These are phyloP conservation scores for Cyberlindnera suaveolens DNA, from an alignment of 805 yeast species.

Conservation along the genomic window DNA sequence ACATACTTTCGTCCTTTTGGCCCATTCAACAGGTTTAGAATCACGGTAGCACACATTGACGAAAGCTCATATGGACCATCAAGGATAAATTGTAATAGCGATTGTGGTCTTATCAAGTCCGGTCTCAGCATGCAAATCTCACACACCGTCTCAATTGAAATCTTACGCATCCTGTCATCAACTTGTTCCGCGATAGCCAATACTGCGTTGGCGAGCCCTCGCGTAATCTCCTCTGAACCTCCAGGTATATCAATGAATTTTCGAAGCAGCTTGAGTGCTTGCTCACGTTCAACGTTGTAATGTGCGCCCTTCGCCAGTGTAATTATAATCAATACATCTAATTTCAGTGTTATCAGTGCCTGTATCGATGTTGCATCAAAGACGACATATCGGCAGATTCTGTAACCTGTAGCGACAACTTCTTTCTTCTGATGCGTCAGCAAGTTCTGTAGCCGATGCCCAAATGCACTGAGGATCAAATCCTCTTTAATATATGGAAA, in stretches of 20 bases:
- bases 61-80: conserved; percentile 49
- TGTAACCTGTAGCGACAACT: conserved; percentile 69
- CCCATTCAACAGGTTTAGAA: conserved; percentile 50
- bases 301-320: conserved; percentile 56
- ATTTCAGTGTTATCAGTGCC: conserved; percentile 44
- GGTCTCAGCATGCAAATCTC: conserved; percentile 45
- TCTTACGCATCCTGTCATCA: conserved; percentile 43
- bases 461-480: conserved; percentile 50
- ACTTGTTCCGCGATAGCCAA: conserved; percentile 53
- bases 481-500: conserved; percentile 61
- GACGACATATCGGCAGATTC: conserved; percentile 63
- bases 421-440: conserved; percentile 51
- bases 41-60: conserved; percentile 36
- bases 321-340: conserved; percentile 58
- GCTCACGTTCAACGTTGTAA: conserved; percentile 59
- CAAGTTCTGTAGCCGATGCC: conserved; percentile 53
- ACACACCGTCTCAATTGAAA: conserved; percentile 48
- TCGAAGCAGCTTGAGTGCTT: conserved; percentile 69
- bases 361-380: conserved; percentile 47
- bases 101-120: conserved; percentile 32
- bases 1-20: conserved; percentile 49
- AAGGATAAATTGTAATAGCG: conserved; percentile 39
- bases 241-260: conserved; percentile 46
- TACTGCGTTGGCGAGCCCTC: conserved; percentile 62
- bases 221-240: conserved; percentile 48